Evolutionary conservation across 177 flowering plant genomes (phyloP), one percentile per base, ranked within the genome.

Genomic region (Vitis hybrid): DNA sequence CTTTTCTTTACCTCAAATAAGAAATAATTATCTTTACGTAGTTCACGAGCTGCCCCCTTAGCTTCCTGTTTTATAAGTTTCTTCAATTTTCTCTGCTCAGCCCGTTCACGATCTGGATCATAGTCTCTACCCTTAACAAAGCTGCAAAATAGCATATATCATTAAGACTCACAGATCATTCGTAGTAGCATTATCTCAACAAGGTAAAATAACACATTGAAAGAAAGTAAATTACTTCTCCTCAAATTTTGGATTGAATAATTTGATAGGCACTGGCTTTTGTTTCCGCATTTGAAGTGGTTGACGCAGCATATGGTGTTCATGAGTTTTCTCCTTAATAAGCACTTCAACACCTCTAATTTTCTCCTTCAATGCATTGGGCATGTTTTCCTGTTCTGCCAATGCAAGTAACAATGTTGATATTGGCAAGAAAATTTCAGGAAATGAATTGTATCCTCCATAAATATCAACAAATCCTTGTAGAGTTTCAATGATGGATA

Each of bases 61-160:
- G 86, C 81, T 80, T 92, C 99, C 46, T 60, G 73, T 70, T 81
- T 87, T 1, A 91, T 2, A 3, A 52, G 87, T 73, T 84, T 92
- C 85, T 79, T 83, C 80, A 93, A 68, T 80, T 92, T 94, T 74
- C 79, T 92, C 66, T 30, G 68, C 80, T 90, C 94, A 11, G 91
- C 87, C 56, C 96, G 79, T 52, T 83, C 94, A 52, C 94, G 90
- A 68, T 96, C 97, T 68, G 97, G 98, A 82, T 96, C 99, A 81
- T 96, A 94, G 75, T 94, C 97, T 81, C 97, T 90, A 41, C 97
- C 98, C 84, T 90, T 96, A 15, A 94, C 94, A 82, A 78, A 96
- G 79, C 98, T 96, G 97, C 82, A 74, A 18, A 21, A 62, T 27
- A n/a, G 48, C 13, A 52, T 68, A 48, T 11, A 46, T 13, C 20